Base-by-base conservation (phyloP, 192 early-diverging fungal genomes). In the Rhizophagus prolifer region DNA sequence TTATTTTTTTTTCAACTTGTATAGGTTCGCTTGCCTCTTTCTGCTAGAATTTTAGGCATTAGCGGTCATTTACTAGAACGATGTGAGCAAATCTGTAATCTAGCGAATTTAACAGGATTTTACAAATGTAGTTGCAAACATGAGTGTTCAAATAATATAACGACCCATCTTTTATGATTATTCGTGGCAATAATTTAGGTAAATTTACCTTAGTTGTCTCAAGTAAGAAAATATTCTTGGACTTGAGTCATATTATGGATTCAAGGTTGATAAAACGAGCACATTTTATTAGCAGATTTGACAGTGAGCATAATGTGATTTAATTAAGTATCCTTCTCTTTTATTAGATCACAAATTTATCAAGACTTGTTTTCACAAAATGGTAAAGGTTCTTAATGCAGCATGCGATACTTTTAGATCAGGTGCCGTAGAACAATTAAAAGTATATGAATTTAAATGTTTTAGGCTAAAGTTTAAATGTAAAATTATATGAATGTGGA, bases 291-390 rank as follows among this genome's bases (percentile, higher is more conserved):
- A 28, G 79, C 80, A 38, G 85, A 86, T 79, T 79, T 79, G 70
- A 86, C 85, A 1, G 82, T 88, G 38, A 82, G 83, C 87, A 88
- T 78, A 67, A 67, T 67, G 31, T 30, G 16, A 30, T 65, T 34
- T 23, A 19, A 19, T 26, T 64, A n/a, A n/a, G n/a, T 64, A 6
- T 30, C 26, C 26, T 64, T 14, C 19, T 64, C 16, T 12, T 63
- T 14, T n/a, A n/a, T n/a, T n/a, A 97, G 79, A 93, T 92, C 9
- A 98, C 97, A 64, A 98, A 98, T 78, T 79, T 98, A 76, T 93
- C 94, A 98, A 98, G 77, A 92, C 96, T 9, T 94, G 93, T 75
- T 98, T 96, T 83, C 96, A 71, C 95, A 96, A 78, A 98, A 98
- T 85, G 90, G 92, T 91, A 62, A 92, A 91, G 28, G 92, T 97